phyloP scores from a whole-genome alignment of 306 rosid genomes.

The Prosopis cineraria region DNA sequence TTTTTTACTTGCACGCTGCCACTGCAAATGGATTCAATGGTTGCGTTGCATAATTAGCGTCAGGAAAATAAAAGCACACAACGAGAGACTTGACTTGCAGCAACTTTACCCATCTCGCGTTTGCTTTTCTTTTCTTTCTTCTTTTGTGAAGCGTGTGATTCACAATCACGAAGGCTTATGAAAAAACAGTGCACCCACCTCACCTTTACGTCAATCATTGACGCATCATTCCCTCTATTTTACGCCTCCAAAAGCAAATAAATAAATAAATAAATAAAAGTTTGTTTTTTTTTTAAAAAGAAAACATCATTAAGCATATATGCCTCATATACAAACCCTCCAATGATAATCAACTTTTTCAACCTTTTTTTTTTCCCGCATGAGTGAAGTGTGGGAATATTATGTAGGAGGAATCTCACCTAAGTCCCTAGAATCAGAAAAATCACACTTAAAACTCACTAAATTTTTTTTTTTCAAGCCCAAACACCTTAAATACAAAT shows the following conservation, averaged over 20 bases:
- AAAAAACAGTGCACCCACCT: conserved; percentile 26
- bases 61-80: neutral
- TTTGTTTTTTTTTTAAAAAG: too few relatives aligned
- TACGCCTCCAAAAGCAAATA: conserved; percentile 14
- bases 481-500: too few relatives aligned
- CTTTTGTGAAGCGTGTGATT: neutral
- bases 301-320: too few relatives aligned
- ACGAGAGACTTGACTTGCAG: neutral
- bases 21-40: neutral
- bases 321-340: neutral
- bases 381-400: conserved; percentile 16
- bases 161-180: neutral
- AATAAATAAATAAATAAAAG: neutral
- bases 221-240: conserved; percentile 35
- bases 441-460: too few relatives aligned
- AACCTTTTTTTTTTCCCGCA: neutral
- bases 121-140: neutral
- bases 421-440: too few relatives aligned
- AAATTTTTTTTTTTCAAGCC: too few relatives aligned
- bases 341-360: neutral
- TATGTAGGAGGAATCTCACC: too few relatives aligned
- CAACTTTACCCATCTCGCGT: neutral
- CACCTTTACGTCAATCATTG: conserved; percentile 56
- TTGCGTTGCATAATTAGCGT: neutral
- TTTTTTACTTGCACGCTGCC: neutral